A percentile compares a stretch with the other conserved stretches of the same genome.
These are phyloP conservation scores for Asterionellopsis glacialis DNA, from an alignment of 108 stramenopile species.

Conservation along the genomic window DNA sequence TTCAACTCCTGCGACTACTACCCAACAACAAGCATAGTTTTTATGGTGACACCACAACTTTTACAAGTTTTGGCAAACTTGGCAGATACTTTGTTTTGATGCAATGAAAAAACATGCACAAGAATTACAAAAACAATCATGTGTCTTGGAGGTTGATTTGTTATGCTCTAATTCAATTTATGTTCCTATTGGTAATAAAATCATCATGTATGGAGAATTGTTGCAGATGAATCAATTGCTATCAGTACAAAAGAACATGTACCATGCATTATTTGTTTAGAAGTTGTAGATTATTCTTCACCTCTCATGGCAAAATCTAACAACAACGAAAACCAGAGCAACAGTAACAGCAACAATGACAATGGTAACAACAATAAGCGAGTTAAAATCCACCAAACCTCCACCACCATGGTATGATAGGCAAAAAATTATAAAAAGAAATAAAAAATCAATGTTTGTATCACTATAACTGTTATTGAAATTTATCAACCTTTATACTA, in stretches of 20 bases:
- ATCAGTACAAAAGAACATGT: constrained; percentile 91
- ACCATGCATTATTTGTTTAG: constrained; percentile 87
- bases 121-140: constrained; percentile 48
- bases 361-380: too few relatives aligned
- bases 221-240: constrained; percentile 77
- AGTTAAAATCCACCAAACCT: too few relatives aligned
- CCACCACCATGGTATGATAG: too few relatives aligned
- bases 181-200: constrained; percentile 66
- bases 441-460: too few relatives aligned
- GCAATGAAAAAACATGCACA: constrained; percentile 42
- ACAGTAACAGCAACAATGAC: neutral
- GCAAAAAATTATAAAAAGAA: too few relatives aligned
- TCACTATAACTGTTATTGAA: too few relatives aligned
- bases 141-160: constrained; percentile 56
- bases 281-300: constrained; percentile 81
- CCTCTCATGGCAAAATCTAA: too few relatives aligned
- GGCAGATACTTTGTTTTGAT: constrained; percentile 62
- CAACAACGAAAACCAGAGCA: too few relatives aligned
- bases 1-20: too few relatives aligned
- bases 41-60: constrained; percentile 73
- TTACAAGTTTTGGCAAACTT: constrained; percentile 71
- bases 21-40: constrained; percentile 2
- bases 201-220: constrained; percentile 86
- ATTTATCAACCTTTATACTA: too few relatives aligned
- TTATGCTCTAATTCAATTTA: constrained; percentile 81